Conservation (phyloP, 2,329 filamentous ascomycete genomes). For the Zymoseptoria passerinii region DNA sequence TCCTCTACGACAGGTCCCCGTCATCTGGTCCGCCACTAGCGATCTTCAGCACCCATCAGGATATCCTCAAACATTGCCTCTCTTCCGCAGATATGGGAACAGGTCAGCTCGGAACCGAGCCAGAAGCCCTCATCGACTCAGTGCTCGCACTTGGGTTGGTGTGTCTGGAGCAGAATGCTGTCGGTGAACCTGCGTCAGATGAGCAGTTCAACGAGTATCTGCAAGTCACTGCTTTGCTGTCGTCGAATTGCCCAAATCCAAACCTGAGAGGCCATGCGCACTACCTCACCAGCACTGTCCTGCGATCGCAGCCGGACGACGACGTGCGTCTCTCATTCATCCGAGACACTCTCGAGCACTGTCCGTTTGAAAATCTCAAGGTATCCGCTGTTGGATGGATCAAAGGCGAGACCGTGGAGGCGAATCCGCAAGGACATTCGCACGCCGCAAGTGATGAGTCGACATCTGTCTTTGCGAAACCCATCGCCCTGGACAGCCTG, state of each 20-base stretch:
- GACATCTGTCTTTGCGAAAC: slow-evolving; percentile 40
- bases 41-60: slow-evolving; percentile 47
- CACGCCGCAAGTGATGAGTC: slow-evolving; percentile 6
- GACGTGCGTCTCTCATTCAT: slow-evolving; percentile 47
- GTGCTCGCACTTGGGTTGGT: slow-evolving; percentile 46
- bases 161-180: slow-evolving; percentile 38
- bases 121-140: slow-evolving; percentile 48
- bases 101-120: slow-evolving; percentile 37
- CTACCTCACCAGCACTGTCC: slow-evolving; percentile 41
- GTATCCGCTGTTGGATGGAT: slow-evolving; percentile 53
- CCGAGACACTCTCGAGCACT: slow-evolving; percentile 47
- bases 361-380: slow-evolving; percentile 46
- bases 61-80: slow-evolving; percentile 45
- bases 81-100: slow-evolving; percentile 28
- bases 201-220: slow-evolving; percentile 47
- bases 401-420: slow-evolving; percentile 50
- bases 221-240: slow-evolving; percentile 41
- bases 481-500: slow-evolving; percentile 39
- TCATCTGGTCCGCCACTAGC: slow-evolving; percentile 28
- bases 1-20: slow-evolving; percentile 39
- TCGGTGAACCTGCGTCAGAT: slow-evolving; percentile 42
- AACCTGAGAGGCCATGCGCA: slow-evolving; percentile 42
- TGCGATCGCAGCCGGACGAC: slow-evolving; percentile 48
- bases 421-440: slow-evolving; percentile 27
- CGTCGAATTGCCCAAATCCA: slow-evolving; percentile 41